Base-by-base conservation (phyloP, 2,329 filamentous ascomycete genomes). In the Paecilomyces sp. region DNA sequence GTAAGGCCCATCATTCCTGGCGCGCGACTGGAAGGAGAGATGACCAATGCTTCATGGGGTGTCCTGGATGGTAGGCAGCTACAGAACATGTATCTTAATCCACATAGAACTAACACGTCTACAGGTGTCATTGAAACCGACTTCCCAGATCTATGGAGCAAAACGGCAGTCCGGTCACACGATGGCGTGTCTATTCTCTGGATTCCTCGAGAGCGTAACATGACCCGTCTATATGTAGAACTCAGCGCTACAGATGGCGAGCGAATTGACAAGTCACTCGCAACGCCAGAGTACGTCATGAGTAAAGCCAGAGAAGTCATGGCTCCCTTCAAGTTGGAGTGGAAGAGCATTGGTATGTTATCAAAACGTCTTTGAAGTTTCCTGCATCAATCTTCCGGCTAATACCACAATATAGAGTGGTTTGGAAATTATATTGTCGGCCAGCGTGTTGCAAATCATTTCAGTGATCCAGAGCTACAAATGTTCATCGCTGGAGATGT, bases 71-170 rank as follows among this genome's bases (percentile, higher is more conserved):
- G 87, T 65, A 84, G 85, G 69, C 75, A 18, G 9, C 18, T 24
- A n/a, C 15, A 41, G 6, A 7, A n/a, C 3, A 41, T 18, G 3
- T 41, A 41, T 41, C 36, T 41, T n/a, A n/a, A 41, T 3, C 4
- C 36, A 13, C n/a, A 3, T 8, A n/a, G 6, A 31, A 34, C 31
- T 31, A 25, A 55, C 22, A 51, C 13, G 3, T 55, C 24, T 25
- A 22, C 24, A 72, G 66, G 71, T 2, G 68, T 73, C 1, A 74
- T 90, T 9, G 84, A 88, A 52, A 90, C 88, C 7, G 81, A 90
- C 69, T 90, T 91, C 65, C 88, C 88, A 1, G 88, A 90, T 66
- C 83, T 90, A 55, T 90, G 87, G 87, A 88, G 85, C 71, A 90
- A 90, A 74, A 86, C 87, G 0, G 81, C 88, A 0, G 80, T 90